These are phyloP conservation scores for Entomophthora muscae DNA, from an alignment of 371 early-diverging fungal species.

Conservation along the genomic window DNA sequence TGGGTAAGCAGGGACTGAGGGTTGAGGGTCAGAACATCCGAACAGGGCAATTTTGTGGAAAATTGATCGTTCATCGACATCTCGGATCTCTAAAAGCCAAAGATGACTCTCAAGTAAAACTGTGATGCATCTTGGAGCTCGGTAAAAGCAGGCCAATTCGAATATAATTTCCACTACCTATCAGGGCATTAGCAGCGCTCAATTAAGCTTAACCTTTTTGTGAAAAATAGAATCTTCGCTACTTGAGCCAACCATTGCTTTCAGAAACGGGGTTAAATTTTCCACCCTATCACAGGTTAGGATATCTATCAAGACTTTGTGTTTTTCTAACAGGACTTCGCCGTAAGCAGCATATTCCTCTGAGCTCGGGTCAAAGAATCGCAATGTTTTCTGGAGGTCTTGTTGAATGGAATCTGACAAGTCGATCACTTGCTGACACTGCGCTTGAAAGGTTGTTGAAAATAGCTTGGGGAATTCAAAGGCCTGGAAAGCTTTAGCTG, in stretches of 20 bases:
- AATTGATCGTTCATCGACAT: slow-evolving; percentile 44
- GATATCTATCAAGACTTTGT: neutral
- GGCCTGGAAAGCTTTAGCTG: neutral
- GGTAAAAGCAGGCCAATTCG: neutral
- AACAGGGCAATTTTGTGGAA: slow-evolving; percentile 35
- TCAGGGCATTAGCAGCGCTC: neutral
- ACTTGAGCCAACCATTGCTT: neutral
- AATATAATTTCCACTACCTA: neutral
- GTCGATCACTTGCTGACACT: neutral
- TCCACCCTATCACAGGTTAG: neutral
- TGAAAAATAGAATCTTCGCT: neutral
- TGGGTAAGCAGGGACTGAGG: neutral
- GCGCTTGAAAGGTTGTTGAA: neutral
- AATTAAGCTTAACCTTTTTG: neutral
- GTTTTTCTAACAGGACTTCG: neutral
- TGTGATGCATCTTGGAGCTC: neutral
- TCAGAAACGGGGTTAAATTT: neutral
- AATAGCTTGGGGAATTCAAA: neutral
- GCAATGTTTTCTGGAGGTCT: slow-evolving; percentile 1
- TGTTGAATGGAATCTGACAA: neutral
- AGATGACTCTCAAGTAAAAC: neutral
- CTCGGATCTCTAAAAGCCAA: slow-evolving; percentile 11
- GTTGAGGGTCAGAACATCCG: slow-evolving; percentile 15
- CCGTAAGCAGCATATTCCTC: slow-evolving; percentile 5
- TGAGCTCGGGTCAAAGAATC: neutral